Conservation (phyloP, 2,329 filamentous ascomycete genomes). For the Aspergillus sp. region DNA sequence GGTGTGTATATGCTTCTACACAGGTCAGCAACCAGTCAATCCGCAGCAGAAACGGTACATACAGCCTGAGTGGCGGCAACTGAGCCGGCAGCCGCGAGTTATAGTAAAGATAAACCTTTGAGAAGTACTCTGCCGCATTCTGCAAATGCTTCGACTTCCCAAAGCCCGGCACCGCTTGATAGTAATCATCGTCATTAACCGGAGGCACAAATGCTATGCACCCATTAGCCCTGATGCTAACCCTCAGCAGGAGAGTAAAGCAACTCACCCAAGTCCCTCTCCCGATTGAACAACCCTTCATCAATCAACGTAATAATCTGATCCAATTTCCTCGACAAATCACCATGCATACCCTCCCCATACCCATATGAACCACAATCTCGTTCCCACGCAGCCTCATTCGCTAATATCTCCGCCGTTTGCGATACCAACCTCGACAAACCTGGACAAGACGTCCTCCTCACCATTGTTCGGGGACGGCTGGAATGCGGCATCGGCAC, state of each 20-base stretch:
- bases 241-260: not conserved
- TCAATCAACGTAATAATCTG: slow-evolving; percentile 67
- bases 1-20: slow-evolving; percentile 57
- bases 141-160: slow-evolving; percentile 4
- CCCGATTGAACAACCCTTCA: slow-evolving; percentile 49
- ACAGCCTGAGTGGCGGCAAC: slow-evolving; percentile 63
- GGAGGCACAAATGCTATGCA: slow-evolving; percentile 8
- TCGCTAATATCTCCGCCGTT: slow-evolving; percentile 11
- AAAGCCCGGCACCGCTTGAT: slow-evolving; percentile 3
- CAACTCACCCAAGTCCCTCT: slow-evolving; percentile 24
- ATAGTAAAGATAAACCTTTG: slow-evolving; percentile 70
- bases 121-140: slow-evolving; percentile 51
- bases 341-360: slow-evolving; percentile 42
- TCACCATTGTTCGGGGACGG: not conserved
- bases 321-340: slow-evolving; percentile 58
- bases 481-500: not conserved
- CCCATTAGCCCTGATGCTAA: not conserved
- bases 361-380: slow-evolving; percentile 30
- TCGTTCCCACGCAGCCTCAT: slow-evolving; percentile 12
- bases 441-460: slow-evolving; percentile 1
- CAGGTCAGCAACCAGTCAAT: not conserved
- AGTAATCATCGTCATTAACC: not conserved
- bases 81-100: slow-evolving; percentile 67
- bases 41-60: slow-evolving; percentile 21
- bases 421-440: slow-evolving; percentile 9